Base-by-base conservation (phyloP, 108 stramenopile species). In the Craspedostauros australis region DNA sequence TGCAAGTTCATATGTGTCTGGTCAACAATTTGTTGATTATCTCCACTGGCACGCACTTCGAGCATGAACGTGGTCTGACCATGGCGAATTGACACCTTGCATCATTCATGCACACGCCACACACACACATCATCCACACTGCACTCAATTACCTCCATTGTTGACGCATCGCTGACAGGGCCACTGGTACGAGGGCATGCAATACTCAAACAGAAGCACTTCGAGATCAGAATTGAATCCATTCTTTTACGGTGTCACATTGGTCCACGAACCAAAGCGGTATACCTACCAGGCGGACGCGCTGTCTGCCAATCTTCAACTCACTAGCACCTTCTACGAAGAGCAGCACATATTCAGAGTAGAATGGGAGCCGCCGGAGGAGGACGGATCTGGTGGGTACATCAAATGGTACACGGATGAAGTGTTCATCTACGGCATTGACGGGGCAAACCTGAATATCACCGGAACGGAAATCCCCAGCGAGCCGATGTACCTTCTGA, bases 401-500 rank as follows among this genome's bases (percentile, higher is more conserved):
- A 59, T 90, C 22, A 62, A 60, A 30, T 93, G 91, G 91, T 93
- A 68, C 46, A 66, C 84, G 32, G 85, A 93, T 48, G 82, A 58
- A 14, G 50, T 66, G 19, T 77, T 86, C 32, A 27, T 87, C 0
- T 90, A 73, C 57, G 76, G 85, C 4, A 63, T 93, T 15, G 46
- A 50, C 6, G 85, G 83, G 2, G 43, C 70, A 29, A 72, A 51
- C 33, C 66, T 93, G 33, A 44, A 67, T 1, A 49, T 89, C 22
- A 87, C 81, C n/a, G 68, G 74, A 8, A 80, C 76, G 16, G 74
- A 83, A 57, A 93, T 93, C 26, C 87, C 91, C 0, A 76, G 79
- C 50, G 91, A 93, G 54, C 84, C 91, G 0, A 93, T 93, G 91
- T 89, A 93, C 61, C 43, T 93, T 11, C 55, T 93, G 19, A 82